Conservation (phyloP, 2,329 filamentous ascomycete species). For the Pestalotiopsis fici region DNA sequence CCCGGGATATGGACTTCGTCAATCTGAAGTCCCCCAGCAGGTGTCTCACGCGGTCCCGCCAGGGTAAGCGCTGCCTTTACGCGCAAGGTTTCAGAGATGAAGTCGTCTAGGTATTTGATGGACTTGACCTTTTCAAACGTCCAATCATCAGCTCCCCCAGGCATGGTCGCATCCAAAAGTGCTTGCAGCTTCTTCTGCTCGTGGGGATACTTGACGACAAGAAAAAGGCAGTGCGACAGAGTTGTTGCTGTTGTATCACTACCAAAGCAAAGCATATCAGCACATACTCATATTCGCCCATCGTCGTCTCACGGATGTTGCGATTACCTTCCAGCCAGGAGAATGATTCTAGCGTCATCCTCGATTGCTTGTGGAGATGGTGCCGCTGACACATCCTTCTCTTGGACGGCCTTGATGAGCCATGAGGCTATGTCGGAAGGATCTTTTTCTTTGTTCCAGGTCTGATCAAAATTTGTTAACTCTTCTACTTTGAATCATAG, state of each 20-base stretch:
- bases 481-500: background rate
- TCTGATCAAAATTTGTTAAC: slow-evolving; percentile 10
- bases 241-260: slow-evolving; percentile 35
- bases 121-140: slow-evolving; percentile 27
- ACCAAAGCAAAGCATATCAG: background rate
- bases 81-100: slow-evolving; percentile 27
- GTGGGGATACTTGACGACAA: slow-evolving; percentile 29
- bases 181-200: slow-evolving; percentile 29
- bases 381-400: slow-evolving; percentile 34
- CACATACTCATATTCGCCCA: background rate
- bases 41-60: slow-evolving; percentile 37
- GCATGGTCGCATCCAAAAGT: background rate
- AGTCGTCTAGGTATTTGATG: slow-evolving; percentile 34
- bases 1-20: slow-evolving; percentile 34
- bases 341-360: slow-evolving; percentile 32
- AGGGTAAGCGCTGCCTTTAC: slow-evolving; percentile 37
- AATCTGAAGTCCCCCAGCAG: slow-evolving; percentile 30
- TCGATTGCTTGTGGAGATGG: slow-evolving; percentile 27
- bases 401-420: slow-evolving; percentile 37
- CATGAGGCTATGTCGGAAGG: slow-evolving; percentile 38
- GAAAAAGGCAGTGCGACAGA: slow-evolving; percentile 30
- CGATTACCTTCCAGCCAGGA: slow-evolving; percentile 30
- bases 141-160: slow-evolving; percentile 19
- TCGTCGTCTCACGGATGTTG: too few relatives aligned
- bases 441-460: slow-evolving; percentile 22